Evolutionary conservation across 352 stramenopile species (phyloP), one percentile per base, ranked within the genome.

Genomic region (Phytopythium litorale): DNA sequence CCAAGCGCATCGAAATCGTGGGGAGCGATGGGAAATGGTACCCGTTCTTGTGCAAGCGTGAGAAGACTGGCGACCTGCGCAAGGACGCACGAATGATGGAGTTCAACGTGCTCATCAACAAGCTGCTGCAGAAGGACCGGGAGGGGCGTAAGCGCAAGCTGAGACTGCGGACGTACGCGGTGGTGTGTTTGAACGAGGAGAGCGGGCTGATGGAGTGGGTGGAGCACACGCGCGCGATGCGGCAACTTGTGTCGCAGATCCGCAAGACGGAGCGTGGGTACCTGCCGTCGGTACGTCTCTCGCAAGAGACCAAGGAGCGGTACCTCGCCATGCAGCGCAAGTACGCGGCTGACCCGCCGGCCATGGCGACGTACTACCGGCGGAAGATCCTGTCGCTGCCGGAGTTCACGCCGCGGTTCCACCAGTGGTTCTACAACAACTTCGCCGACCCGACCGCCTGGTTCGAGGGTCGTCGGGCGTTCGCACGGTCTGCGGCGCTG

Each of bases 51-150:
- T 98, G 92, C 72, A 98, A 98, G 62, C 88, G 97, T 51, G 98
- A 99, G 72, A 98, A 97, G 64, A 98, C 97, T 42, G 98, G 98
- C 7, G 98, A 99, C 73, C 81, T 99, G 54, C 87, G 98, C 43
- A 99, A 99, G 81, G 98, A 99, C 79, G 93, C 97, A 23, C 92
- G 97, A 42, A 97, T 99, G 75, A 99, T 99, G 94, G 98, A 99
- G 75, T 98, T 99, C 58, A 99, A 98, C 67, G 98, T 91, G 58
- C 98, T 99, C 66, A 98, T 99, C 52, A 99, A 99, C 82, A 96
- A 98, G 57, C 78, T 99, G n/a, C 86, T 99, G 58, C 78, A 95
- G 42, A 88, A 87, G 60, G 86, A 98, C 66, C 77, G 75, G 42
- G 97, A 96, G 69, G 90, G 84, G 0, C 81, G 90, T 15, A 92